phyloP scores from a whole-genome alignment of 768 basidiomycete genomes.

The Tephrocybe sp. region DNA sequence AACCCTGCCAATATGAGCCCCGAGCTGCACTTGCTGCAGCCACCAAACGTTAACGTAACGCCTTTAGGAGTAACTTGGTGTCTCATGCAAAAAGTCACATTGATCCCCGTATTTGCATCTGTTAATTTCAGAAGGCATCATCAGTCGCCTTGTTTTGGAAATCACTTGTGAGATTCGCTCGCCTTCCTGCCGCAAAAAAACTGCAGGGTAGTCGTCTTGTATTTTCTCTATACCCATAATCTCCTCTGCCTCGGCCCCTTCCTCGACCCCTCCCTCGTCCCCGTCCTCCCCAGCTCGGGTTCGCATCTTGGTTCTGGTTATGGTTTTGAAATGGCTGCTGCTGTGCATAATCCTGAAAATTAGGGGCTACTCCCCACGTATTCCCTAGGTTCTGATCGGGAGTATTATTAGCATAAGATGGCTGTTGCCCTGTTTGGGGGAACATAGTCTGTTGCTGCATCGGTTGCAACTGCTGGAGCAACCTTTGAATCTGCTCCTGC shows the following conservation, averaged over 20 bases:
- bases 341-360: slow-evolving; percentile 50
- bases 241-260: slow-evolving; percentile 45
- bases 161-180: slow-evolving; percentile 52
- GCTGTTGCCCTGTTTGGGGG: slow-evolving; percentile 2
- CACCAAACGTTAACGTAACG: slow-evolving; percentile 8
- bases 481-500: slow-evolving; percentile 64
- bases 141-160: slow-evolving; percentile 41
- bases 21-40: not conserved
- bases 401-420: slow-evolving; percentile 12
- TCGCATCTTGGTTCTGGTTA: slow-evolving; percentile 26
- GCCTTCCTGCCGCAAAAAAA: slow-evolving; percentile 92
- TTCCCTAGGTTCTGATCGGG: slow-evolving; percentile 14
- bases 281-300: slow-evolving; percentile 48
- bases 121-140: slow-evolving; percentile 48
- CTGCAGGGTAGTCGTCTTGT: slow-evolving; percentile 83
- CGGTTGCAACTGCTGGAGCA: slow-evolving; percentile 44
- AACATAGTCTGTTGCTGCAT: slow-evolving; percentile 14
- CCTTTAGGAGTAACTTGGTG: slow-evolving; percentile 24
- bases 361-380: slow-evolving; percentile 10
- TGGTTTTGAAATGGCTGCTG: slow-evolving; percentile 50
- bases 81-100: slow-evolving; percentile 81
- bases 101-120: slow-evolving; percentile 90
- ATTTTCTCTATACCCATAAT: slow-evolving; percentile 71
- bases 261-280: slow-evolving; percentile 63
- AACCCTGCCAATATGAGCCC: not conserved